A percentile compares a stretch with the other conserved stretches of the same genome.
Evolutionary conservation across 23 red algal species (phyloP).

Genomic region (Gracilaria gracilis): DNA sequence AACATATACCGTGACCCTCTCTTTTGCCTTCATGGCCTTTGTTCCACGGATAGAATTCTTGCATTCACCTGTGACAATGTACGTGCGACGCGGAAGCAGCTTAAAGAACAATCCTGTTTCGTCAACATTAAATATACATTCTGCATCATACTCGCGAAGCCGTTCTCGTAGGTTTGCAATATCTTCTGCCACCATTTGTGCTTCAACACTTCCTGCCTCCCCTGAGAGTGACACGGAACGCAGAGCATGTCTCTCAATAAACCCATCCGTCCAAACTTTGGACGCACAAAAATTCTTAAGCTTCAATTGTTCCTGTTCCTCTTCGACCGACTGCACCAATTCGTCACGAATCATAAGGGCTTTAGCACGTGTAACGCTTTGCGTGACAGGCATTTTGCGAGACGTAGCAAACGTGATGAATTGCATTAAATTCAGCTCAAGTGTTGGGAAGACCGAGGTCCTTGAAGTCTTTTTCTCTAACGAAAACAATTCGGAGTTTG

Average conservation of each 20-base stretch:
- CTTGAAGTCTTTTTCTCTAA: neutral
- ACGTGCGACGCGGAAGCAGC: too few relatives aligned
- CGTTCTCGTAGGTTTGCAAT: too few relatives aligned
- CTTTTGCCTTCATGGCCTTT: too few relatives aligned
- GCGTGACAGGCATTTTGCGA: neutral
- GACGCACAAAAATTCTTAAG: neutral
- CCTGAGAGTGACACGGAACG: neutral
- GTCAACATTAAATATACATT: too few relatives aligned
- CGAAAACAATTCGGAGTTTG: neutral
- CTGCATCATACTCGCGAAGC: too few relatives aligned
- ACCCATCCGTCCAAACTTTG: neutral
- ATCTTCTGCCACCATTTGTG: neutral
- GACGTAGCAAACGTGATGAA: neutral
- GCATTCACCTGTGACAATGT: too few relatives aligned
- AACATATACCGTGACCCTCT: conserved; percentile 16
- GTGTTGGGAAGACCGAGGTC: neutral
- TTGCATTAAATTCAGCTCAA: neutral
- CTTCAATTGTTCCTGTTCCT: too few relatives aligned
- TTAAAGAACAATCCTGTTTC: too few relatives aligned
- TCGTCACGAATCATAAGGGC: neutral
- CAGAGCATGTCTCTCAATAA: neutral
- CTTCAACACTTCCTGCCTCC: conserved; percentile 1
- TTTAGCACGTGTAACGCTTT: neutral
- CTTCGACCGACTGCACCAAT: too few relatives aligned
- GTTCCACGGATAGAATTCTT: too few relatives aligned